These are phyloP conservation scores for Plasmodium reichenowi DNA, from an alignment of 169 alveolate species.

Conservation along the genomic window DNA sequence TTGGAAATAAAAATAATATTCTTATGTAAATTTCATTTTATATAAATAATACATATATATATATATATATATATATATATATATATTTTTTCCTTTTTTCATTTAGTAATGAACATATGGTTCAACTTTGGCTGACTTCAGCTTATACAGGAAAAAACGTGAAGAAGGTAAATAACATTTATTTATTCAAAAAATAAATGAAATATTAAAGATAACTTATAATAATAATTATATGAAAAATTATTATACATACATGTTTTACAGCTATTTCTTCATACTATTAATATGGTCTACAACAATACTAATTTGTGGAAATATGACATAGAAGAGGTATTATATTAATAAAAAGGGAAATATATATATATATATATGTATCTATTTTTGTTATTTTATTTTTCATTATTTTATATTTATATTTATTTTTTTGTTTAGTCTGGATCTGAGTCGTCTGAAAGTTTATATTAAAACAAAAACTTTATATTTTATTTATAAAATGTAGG, in stretches of 20 bases:
- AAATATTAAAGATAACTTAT: not conserved
- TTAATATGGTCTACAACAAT: conserved; percentile 73
- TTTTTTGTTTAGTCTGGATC: conserved; percentile 62
- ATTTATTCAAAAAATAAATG: not conserved
- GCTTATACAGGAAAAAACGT: conserved; percentile 71
- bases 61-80: not conserved
- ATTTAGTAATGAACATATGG: conserved; percentile 50
- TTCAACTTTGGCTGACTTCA: conserved; percentile 71
- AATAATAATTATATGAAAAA: not conserved
- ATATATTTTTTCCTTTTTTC: not conserved
- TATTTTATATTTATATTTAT: not conserved
- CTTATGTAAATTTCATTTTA: not conserved
- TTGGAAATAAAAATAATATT: not conserved
- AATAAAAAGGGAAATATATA: conserved; percentile 27
- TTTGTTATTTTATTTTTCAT: not conserved
- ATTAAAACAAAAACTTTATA: not conserved
- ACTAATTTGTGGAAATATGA: conserved; percentile 77
- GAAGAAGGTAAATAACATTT: conserved; percentile 45
- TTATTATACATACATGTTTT: conserved; percentile 9
- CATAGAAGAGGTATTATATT: conserved; percentile 44
- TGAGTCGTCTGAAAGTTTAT: conserved; percentile 65
- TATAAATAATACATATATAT: not conserved
- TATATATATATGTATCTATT: conserved; percentile 7
- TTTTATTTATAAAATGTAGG: not conserved
- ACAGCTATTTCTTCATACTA: conserved; percentile 59